These are phyloP conservation scores for Podila minutissima DNA, from an alignment of 192 early-diverging fungal species.

Conservation along the genomic window DNA sequence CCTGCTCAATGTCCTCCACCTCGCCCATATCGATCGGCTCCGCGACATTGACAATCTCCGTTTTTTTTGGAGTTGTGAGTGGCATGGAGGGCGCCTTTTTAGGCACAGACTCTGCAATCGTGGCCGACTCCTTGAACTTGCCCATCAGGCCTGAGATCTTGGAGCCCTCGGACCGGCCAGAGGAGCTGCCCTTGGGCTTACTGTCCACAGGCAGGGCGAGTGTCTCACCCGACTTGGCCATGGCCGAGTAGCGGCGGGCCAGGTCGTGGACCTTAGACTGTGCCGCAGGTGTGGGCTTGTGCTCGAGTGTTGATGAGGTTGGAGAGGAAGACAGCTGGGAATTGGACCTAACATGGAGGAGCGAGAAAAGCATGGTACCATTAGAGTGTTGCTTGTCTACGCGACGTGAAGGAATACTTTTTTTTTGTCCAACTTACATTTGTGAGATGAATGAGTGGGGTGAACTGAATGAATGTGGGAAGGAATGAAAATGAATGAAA, in stretches of 20 bases:
- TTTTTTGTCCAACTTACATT: not conserved
- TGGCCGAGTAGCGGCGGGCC: slow-evolving; percentile 24
- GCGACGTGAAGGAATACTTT: not conserved
- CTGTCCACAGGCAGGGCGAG: not conserved
- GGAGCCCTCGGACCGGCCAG: slow-evolving; percentile 19
- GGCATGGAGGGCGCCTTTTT: too few species aligned
- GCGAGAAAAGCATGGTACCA: not conserved
- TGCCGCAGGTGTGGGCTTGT: slow-evolving; percentile 13
- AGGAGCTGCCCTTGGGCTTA: not conserved
- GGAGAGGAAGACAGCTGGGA: slow-evolving; percentile 14
- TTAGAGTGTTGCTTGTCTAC: not conserved
- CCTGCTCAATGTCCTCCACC: slow-evolving; percentile 1
- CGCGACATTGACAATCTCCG: not conserved
- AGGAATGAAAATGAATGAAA: not conserved
- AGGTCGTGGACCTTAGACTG: slow-evolving; percentile 29
- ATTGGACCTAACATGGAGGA: not conserved
- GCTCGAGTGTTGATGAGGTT: slow-evolving; percentile 11
- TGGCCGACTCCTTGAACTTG: slow-evolving; percentile 8
- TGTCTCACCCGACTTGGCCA: slow-evolving; percentile 3
- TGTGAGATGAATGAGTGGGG: not conserved
- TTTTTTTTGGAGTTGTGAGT: too few species aligned
- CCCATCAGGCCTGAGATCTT: slow-evolving; percentile 9
- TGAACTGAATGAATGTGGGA: not conserved
- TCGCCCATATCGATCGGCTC: not conserved
- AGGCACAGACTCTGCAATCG: not conserved